Evolutionary conservation across 164 flowering plant species (phyloP).

Genomic region (Pachysandra terminalis): DNA sequence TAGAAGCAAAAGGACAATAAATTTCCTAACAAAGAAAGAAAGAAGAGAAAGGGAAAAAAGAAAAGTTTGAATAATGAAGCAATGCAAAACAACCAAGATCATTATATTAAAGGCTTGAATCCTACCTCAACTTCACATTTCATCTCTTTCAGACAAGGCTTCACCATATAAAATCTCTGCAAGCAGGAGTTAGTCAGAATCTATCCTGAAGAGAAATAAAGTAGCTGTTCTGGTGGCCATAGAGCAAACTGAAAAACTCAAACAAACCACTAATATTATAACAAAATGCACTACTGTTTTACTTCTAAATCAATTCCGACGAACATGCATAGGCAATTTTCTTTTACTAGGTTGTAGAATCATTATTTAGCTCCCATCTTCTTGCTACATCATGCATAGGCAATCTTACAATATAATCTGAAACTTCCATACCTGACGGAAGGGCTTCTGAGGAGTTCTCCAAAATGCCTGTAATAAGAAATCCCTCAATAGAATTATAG

Average conservation of each 20-base stretch:
- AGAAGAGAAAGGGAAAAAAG: not conserved
- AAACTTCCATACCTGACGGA: slow-evolving; percentile 69
- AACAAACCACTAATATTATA: not conserved
- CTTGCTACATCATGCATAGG: too few species aligned
- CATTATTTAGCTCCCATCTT: too few species aligned
- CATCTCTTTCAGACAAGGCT: slow-evolving; percentile 96
- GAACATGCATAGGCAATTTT: too few species aligned
- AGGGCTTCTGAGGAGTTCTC: slow-evolving; percentile 97
- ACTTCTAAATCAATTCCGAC: too few species aligned
- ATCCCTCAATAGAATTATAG: slow-evolving; percentile 1
- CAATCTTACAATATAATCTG: too few species aligned
- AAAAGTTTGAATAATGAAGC: not conserved
- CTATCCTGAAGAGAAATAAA: too few species aligned
- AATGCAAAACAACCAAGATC: not conserved
- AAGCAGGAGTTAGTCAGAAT: slow-evolving; percentile 20
- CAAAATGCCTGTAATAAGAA: slow-evolving; percentile 74
- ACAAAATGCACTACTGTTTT: too few species aligned
- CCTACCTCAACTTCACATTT: slow-evolving; percentile 97
- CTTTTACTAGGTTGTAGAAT: too few species aligned
- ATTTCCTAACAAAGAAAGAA: too few species aligned
- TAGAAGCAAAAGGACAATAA: too few species aligned
- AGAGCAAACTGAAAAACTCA: not conserved
- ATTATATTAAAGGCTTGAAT: not conserved
- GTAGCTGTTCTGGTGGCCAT: too few species aligned
- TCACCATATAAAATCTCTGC: slow-evolving; percentile 96